Evolutionary conservation across 768 basidiomycete genomes (phyloP).

Genomic region (Fomitopsis pulvina): DNA sequence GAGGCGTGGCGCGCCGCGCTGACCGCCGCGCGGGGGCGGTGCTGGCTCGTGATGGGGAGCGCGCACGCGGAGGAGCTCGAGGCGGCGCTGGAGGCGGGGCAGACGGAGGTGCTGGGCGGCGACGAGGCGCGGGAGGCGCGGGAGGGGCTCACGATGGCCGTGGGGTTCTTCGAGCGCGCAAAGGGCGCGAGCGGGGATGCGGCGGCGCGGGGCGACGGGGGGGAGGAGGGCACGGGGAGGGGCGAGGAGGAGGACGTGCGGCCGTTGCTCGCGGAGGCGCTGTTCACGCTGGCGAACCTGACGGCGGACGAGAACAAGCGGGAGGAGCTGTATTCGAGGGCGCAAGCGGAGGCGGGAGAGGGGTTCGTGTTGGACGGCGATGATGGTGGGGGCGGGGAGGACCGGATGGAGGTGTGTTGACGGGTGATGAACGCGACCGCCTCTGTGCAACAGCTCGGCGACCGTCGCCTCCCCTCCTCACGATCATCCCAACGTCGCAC

Average conservation of each 20-base stretch:
- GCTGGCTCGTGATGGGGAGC: slow-evolving; percentile 51
- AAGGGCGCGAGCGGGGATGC: slow-evolving; percentile 12
- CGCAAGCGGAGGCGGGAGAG: slow-evolving; percentile 41
- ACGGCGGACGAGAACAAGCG: slow-evolving; percentile 40
- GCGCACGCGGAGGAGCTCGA: slow-evolving; percentile 52
- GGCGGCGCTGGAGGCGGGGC: slow-evolving; percentile 40
- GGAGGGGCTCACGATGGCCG: slow-evolving; percentile 40
- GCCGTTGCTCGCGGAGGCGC: slow-evolving; percentile 43
- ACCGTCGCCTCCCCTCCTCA: no score
- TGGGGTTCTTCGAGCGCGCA: slow-evolving; percentile 30
- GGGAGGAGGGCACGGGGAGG: slow-evolving; percentile 2
- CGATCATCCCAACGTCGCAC: no score
- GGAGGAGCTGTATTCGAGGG: slow-evolving; percentile 46
- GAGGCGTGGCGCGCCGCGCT: slow-evolving; percentile 43
- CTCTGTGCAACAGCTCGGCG: no score
- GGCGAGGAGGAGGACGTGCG: slow-evolving; percentile 10
- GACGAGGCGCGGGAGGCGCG: slow-evolving; percentile 53
- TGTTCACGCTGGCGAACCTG: slow-evolving; percentile 54
- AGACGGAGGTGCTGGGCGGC: slow-evolving; percentile 30
- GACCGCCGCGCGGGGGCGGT: slow-evolving; percentile 42
- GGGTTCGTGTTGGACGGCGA: slow-evolving; percentile 11
- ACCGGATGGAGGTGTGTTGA: background rate
- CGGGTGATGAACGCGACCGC: background rate
- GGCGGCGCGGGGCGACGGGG: slow-evolving; percentile 16
- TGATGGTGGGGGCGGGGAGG: background rate